Conservation (phyloP, 495 filamentous ascomycete species). For the Lineolata rhizophorae region DNA sequence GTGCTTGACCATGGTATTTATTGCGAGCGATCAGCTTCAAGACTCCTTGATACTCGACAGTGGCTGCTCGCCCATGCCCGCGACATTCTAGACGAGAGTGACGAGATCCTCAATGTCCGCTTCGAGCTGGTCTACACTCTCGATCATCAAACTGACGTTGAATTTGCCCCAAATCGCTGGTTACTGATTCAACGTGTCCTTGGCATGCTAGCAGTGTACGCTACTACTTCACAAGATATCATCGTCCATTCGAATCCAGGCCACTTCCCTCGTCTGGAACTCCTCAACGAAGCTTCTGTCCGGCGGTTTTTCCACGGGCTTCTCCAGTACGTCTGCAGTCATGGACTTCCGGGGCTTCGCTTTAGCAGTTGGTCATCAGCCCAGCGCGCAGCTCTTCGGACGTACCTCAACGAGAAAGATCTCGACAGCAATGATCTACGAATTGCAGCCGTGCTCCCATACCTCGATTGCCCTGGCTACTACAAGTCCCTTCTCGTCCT, state of each 20-base stretch:
- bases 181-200: conserved; percentile 32
- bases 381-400: no score
- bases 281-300: no score
- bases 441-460: conserved; percentile 21
- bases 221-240: conserved; percentile 6
- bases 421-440: no score
- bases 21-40: no score
- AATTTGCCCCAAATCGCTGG: conserved; percentile 39
- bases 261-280: conserved; percentile 23
- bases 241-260: conserved; percentile 4
- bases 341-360: conserved; percentile 5
- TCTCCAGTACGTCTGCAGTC: conserved; percentile 12
- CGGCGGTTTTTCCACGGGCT: no score
- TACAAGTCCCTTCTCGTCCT: conserved; percentile 29
- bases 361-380: no score
- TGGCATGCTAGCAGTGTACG: conserved; percentile 18
- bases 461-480: conserved; percentile 15
- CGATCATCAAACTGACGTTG: conserved; percentile 30
- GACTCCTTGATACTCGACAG: conserved; percentile 8
- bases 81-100: conserved; percentile 17
- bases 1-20: conserved; percentile 27
- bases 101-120: conserved; percentile 13
- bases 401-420: no score
- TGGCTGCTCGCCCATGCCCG: conserved; percentile 10
- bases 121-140: conserved; percentile 38